Evolutionary conservation across 192 early-diverging fungal species (phyloP).

Genomic region (Coemansia sp.): DNA sequence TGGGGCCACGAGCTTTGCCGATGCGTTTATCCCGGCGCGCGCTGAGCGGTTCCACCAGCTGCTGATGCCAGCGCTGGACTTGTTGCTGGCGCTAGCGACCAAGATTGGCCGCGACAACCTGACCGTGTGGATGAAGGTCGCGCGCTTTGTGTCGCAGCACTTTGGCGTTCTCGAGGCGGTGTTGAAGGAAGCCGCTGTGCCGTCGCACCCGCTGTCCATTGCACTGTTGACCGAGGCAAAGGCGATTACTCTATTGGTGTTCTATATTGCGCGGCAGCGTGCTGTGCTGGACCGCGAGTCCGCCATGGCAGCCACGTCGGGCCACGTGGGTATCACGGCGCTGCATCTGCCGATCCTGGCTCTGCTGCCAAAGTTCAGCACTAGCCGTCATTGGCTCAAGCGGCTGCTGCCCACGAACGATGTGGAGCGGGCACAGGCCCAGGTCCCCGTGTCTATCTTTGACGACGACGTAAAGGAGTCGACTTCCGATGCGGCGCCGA

Average conservation of each 20-base stretch:
- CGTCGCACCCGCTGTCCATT: constrained; percentile 22
- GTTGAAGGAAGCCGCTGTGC: constrained; percentile 23
- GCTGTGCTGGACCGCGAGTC: constrained; percentile 44
- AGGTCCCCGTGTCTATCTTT: constrained; percentile 12
- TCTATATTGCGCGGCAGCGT: constrained; percentile 43
- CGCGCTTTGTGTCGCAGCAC: constrained; percentile 43
- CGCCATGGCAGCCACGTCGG: constrained; percentile 26
- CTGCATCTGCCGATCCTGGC: constrained; percentile 41
- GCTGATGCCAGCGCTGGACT: constrained; percentile 55
- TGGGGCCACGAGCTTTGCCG: constrained; percentile 14
- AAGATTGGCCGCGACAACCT: constrained; percentile 45
- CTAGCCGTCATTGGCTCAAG: constrained; percentile 18
- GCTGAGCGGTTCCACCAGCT: constrained; percentile 61
- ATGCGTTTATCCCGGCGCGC: constrained; percentile 34
- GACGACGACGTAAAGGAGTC: constrained; percentile 8
- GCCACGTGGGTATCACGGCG: constrained; percentile 38
- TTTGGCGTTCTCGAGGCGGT: constrained; percentile 35
- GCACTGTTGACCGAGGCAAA: constrained; percentile 37
- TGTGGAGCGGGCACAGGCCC: constrained; percentile 42
- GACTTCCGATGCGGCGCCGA: constrained; percentile 1
- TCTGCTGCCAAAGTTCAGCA: constrained; percentile 38
- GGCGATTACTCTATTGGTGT: constrained; percentile 25
- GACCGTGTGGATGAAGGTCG: constrained; percentile 42
- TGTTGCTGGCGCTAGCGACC: constrained; percentile 51
- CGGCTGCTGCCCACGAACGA: constrained; percentile 32